A percentile compares a stretch with the other conserved stretches of the same genome.
These are phyloP conservation scores for Monilinia fructigena DNA, from an alignment of 2,329 filamentous ascomycete genomes.

Conservation along the genomic window DNA sequence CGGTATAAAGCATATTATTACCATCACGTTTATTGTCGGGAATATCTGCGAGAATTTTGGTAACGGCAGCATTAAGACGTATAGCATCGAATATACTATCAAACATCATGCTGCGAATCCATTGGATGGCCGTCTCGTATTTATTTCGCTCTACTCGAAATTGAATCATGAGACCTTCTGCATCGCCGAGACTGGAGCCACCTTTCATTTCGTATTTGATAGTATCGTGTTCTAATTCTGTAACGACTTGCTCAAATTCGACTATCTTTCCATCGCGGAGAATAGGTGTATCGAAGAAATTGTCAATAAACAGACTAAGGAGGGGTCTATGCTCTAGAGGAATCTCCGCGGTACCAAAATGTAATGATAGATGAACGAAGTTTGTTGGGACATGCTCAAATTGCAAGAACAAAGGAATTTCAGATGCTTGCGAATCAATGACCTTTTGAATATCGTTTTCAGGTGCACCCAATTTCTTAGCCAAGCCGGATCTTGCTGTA, in stretches of 20 bases:
- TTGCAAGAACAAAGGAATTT: conserved; percentile 84
- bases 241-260: conserved; percentile 88
- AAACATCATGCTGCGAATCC: conserved; percentile 84
- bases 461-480: conserved; percentile 65
- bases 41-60: conserved; percentile 85
- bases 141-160: conserved; percentile 88
- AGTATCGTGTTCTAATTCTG: conserved; percentile 86
- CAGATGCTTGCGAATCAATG: conserved; percentile 65
- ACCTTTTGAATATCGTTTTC: conserved; percentile 70
- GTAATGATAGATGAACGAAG: conserved; percentile 81
- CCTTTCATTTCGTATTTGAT: conserved; percentile 76
- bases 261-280: conserved; percentile 71
- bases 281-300: conserved; percentile 93
- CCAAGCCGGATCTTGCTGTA: conserved; percentile 79
- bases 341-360: conserved; percentile 74
- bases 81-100: conserved; percentile 80
- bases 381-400: conserved; percentile 93
- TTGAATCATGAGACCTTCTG: conserved; percentile 76
- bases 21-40: conserved; percentile 90
- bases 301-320: conserved; percentile 79
- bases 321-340: conserved; percentile 83
- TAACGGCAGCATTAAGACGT: conserved; percentile 62
- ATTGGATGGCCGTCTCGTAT: conserved; percentile 76
- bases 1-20: conserved; percentile 60
- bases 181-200: conserved; percentile 68